Conservation (phyloP, 2,329 filamentous ascomycete species). For the Cordyceps javanica region DNA sequence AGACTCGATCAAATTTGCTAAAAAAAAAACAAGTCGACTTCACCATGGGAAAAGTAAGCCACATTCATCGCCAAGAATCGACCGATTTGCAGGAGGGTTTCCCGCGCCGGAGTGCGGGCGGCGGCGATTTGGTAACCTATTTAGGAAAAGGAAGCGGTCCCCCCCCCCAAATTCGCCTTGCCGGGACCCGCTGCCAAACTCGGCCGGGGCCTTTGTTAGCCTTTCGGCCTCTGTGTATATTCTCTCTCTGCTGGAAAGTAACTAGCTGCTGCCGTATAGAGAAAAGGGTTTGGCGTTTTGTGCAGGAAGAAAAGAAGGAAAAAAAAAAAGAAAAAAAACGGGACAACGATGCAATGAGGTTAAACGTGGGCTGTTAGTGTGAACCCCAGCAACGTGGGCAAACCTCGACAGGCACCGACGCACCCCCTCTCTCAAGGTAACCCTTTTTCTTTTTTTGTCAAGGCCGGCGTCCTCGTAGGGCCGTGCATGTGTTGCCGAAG, state of each 20-base stretch:
- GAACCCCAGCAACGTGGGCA: background rate
- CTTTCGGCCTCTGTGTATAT: no score
- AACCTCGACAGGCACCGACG: background rate
- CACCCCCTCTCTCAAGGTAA: no score
- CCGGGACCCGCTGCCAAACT: background rate
- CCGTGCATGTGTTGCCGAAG: background rate
- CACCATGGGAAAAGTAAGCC: background rate
- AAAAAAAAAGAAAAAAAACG: background rate
- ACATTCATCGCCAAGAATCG: constrained; percentile 4
- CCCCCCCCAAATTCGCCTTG: no score
- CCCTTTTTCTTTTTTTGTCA: no score
- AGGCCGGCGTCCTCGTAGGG: no score
- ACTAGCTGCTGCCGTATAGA: background rate
- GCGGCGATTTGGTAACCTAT: constrained; percentile 9
- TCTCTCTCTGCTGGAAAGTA: no score
- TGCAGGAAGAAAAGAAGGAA: no score
- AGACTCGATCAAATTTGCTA: no score
- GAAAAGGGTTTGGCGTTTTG: background rate
- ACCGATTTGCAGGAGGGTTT: background rate
- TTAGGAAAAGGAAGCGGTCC: constrained; percentile 5
- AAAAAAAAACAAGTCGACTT: background rate
- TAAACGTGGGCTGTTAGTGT: background rate
- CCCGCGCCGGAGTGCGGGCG: no score
- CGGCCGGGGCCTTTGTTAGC: no score
- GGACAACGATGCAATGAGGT: background rate